Evolutionary conservation across 768 basidiomycete genomes (phyloP).

Genomic region (Podaxis pistillaris): DNA sequence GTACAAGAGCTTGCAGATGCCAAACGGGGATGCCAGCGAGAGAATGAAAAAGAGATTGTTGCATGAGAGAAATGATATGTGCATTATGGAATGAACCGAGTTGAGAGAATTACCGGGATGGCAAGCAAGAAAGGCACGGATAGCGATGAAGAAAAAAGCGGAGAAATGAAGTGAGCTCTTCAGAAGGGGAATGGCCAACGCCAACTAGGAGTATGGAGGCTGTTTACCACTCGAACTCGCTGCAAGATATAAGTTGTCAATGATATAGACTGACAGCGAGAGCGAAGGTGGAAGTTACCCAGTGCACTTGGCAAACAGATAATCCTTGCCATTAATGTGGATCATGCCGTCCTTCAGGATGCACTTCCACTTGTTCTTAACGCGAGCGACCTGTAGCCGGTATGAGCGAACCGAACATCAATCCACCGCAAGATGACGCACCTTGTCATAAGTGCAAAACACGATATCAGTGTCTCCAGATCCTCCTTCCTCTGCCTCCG

Average conservation of each 20-base stretch:
- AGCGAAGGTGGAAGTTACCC: constrained; percentile 56
- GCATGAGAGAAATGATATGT: not conserved
- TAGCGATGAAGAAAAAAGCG: not conserved
- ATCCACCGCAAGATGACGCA: constrained; percentile 25
- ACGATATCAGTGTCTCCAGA: constrained; percentile 86
- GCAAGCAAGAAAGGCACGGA: not conserved
- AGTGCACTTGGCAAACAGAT: constrained; percentile 94
- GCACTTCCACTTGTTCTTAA: constrained; percentile 99
- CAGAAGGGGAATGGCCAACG: not conserved
- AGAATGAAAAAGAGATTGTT: not conserved
- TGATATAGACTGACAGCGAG: not conserved
- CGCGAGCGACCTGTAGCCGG: constrained; percentile 80
- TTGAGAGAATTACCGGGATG: not conserved
- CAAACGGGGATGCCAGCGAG: not conserved
- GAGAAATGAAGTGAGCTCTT: not conserved
- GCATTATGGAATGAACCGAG: not conserved
- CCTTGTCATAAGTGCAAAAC: constrained; percentile 99
- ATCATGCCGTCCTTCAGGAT: constrained; percentile 97
- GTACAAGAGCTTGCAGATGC: constrained; percentile 3
- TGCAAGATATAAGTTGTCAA: constrained; percentile 17
- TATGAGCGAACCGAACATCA: constrained; percentile 7
- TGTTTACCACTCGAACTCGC: constrained; percentile 43
- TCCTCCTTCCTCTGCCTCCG: constrained; percentile 76
- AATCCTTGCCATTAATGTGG: constrained; percentile 95
- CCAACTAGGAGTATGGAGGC: not conserved